phyloP scores from a whole-genome alignment of 2,329 filamentous ascomycete species.

The Beauveria sp. region DNA sequence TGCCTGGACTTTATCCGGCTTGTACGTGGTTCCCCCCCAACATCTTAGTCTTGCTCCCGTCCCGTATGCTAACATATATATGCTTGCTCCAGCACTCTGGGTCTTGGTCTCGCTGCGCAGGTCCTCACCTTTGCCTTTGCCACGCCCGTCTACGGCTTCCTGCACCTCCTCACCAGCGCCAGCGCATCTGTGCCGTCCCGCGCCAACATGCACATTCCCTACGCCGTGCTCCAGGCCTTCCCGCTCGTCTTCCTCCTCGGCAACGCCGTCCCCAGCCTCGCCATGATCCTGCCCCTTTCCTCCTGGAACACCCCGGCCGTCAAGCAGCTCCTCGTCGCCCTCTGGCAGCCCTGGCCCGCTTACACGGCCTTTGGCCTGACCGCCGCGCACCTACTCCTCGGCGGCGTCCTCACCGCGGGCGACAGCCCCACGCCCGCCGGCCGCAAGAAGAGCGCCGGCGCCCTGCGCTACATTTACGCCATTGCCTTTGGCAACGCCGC shows the following conservation, averaged over 20 bases:
- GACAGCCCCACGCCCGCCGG: not conserved
- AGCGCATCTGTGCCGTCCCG: slow-evolving; percentile 12
- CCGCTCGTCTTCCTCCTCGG: slow-evolving; percentile 14
- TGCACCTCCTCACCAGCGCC: slow-evolving; percentile 12
- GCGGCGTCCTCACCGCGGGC: not conserved
- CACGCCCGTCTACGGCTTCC: slow-evolving; percentile 14
- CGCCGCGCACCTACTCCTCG: not conserved
- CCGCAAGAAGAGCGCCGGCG: not conserved
- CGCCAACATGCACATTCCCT: slow-evolving; percentile 15
- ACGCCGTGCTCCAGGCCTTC: slow-evolving; percentile 12
- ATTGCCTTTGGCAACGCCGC: slow-evolving; percentile 14
- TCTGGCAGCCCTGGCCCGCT: slow-evolving; percentile 18
- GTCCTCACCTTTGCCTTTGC: slow-evolving; percentile 16
- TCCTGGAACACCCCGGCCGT: slow-evolving; percentile 11
- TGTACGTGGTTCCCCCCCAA: slow-evolving; percentile 11
- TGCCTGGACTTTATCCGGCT: slow-evolving; percentile 11
- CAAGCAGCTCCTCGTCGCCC: slow-evolving; percentile 16
- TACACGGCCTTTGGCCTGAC: slow-evolving; percentile 14
- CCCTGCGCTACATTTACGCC: slow-evolving; percentile 15
- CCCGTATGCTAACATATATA: not conserved
- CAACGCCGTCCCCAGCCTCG: slow-evolving; percentile 13
- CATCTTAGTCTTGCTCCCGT: no score
- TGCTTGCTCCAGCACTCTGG: slow-evolving; percentile 8
- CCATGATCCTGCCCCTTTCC: slow-evolving; percentile 13
- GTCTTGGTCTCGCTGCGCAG: slow-evolving; percentile 14